A percentile compares a stretch with the other conserved stretches of the same genome.
Conservation (phyloP, 2,329 filamentous ascomycete species). For the Aspergillus novoparasiticus region DNA sequence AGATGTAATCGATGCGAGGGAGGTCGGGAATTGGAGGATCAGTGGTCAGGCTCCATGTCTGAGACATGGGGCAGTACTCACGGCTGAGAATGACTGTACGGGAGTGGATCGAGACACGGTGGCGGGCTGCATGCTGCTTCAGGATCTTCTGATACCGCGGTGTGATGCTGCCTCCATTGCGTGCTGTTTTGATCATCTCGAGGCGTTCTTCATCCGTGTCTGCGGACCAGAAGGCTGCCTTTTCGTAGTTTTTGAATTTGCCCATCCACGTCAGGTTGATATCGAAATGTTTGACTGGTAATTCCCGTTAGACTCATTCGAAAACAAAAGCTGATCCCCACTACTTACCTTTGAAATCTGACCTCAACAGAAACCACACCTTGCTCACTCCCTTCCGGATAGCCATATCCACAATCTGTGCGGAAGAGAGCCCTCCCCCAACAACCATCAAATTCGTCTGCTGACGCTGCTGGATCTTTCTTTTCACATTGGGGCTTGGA, state of each 20-base stretch:
- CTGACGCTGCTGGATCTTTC: constrained; percentile 54
- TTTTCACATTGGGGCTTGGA: constrained; percentile 55
- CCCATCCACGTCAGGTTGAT: constrained; percentile 77
- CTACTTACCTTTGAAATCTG: constrained; percentile 47
- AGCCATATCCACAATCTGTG: constrained; percentile 70
- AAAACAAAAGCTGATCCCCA: background rate
- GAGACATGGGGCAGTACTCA: constrained; percentile 50
- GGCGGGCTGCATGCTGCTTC: constrained; percentile 58
- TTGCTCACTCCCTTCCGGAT: constrained; percentile 66
- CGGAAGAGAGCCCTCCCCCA: constrained; percentile 75
- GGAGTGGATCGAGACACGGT: constrained; percentile 59
- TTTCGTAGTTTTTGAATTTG: constrained; percentile 77
- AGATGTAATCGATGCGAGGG: constrained; percentile 65
- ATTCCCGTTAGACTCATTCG: background rate
- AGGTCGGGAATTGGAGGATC: constrained; percentile 56
- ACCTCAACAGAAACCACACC: constrained; percentile 71
- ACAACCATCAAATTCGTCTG: constrained; percentile 70
- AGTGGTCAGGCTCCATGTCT: constrained; percentile 57
- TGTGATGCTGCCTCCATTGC: constrained; percentile 76
- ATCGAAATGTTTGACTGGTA: constrained; percentile 73
- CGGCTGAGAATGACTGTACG: constrained; percentile 59
- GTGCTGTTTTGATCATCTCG: constrained; percentile 65
- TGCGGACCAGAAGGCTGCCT: constrained; percentile 75
- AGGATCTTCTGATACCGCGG: constrained; percentile 69
- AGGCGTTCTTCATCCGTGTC: constrained; percentile 71